Evolutionary conservation across 441 rosid genomes (phyloP).

Genomic region (Oxalis stricta): DNA sequence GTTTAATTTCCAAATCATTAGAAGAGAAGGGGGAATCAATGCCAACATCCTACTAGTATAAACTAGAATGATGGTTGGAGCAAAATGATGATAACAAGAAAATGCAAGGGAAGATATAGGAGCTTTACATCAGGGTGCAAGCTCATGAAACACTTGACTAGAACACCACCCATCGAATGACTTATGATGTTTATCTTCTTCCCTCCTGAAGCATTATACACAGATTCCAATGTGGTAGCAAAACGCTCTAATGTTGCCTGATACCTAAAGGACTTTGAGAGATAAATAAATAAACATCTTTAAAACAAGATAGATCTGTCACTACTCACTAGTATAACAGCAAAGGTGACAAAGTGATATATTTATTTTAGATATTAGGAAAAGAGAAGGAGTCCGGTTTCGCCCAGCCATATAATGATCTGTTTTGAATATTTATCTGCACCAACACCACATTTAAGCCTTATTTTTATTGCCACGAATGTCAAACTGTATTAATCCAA

Average conservation of each 20-base stretch:
- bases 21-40: constrained; percentile 1
- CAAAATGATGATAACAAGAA: not conserved
- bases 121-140: constrained; percentile 58
- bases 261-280: constrained; percentile 27
- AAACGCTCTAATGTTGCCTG: constrained; percentile 54
- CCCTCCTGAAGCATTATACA: constrained; percentile 74
- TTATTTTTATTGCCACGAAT: too few relatives aligned
- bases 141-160: constrained; percentile 87
- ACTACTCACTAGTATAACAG: not conserved
- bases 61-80: not conserved
- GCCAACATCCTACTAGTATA: not conserved
- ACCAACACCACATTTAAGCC: too few relatives aligned
- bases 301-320: not conserved
- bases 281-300: constrained; percentile 6
- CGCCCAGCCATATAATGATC: too few relatives aligned
- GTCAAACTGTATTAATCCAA: too few relatives aligned
- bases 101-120: constrained; percentile 1
- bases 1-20: not conserved
- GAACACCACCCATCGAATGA: constrained; percentile 96
- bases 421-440: too few relatives aligned
- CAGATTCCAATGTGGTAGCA: constrained; percentile 52
- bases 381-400: too few relatives aligned
- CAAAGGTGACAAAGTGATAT: too few relatives aligned
- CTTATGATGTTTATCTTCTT: constrained; percentile 77
- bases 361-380: too few relatives aligned